Conservation (phyloP, 805 yeast genomes). For the Lipomyces spencermartinsiae region DNA sequence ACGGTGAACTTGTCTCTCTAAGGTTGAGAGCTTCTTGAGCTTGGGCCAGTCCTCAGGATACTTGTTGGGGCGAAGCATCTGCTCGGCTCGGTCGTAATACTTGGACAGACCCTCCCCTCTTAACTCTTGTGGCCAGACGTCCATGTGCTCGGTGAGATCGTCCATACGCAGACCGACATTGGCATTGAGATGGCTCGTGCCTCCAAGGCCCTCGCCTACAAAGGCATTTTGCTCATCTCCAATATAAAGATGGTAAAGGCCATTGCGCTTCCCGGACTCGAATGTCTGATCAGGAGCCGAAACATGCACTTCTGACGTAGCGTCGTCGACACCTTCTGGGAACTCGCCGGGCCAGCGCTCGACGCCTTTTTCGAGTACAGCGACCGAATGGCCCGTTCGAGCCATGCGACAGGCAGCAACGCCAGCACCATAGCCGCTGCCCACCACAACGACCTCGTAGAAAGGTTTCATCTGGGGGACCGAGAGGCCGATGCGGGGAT, state of each 20-base stretch:
- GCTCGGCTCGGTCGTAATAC: slow-evolving; percentile 3
- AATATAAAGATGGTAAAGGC: not conserved
- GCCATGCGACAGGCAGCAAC: not conserved
- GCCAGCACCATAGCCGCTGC: not conserved
- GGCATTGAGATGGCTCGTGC: slow-evolving; percentile 1
- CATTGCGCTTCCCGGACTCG: not conserved
- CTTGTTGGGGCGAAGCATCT: not conserved
- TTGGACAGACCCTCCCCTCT: not conserved
- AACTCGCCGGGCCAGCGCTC: slow-evolving; percentile 3
- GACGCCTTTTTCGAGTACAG: not conserved
- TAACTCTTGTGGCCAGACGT: not conserved
- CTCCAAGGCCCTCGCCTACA: not conserved
- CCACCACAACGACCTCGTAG: not conserved
- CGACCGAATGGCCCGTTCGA: not conserved
- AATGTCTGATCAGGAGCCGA: not conserved
- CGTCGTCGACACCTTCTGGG: not conserved
- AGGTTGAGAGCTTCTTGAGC: not conserved
- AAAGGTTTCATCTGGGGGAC: slow-evolving; percentile 1
- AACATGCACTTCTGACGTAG: not conserved
- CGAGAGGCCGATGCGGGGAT: not conserved
- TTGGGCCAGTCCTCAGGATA: not conserved
- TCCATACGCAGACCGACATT: not conserved
- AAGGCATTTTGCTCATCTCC: not conserved
- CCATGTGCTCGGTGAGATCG: not conserved
- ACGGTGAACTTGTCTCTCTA: not conserved